Percentiles rank a stretch among this genome's conserved stretches.
Evolutionary conservation across 2,329 filamentous ascomycete genomes (phyloP).

Genomic region (Cadophora sp.): DNA sequence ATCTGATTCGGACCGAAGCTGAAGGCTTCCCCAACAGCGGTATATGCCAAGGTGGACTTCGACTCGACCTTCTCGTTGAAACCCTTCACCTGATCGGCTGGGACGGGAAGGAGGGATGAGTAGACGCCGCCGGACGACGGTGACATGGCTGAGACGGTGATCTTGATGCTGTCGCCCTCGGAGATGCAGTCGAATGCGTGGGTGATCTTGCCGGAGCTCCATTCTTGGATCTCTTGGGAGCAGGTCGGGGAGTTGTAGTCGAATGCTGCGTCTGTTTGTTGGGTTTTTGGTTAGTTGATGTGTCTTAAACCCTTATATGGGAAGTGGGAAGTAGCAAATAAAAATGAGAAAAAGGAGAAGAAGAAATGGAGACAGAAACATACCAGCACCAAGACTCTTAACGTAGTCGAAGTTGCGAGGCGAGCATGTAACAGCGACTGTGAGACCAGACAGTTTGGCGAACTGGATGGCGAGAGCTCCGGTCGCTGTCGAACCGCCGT

Average conservation of each 20-base stretch:
- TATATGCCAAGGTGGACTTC: constrained; percentile 50
- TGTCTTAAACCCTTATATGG: background rate
- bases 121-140: constrained; percentile 47
- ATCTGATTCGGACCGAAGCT: constrained; percentile 31
- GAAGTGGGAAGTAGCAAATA: background rate
- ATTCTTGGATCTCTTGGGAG: constrained; percentile 53
- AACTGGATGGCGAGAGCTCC: constrained; percentile 57
- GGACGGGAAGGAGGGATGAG: constrained; percentile 49
- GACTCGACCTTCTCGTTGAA: constrained; percentile 48
- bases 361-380: constrained; percentile 21
- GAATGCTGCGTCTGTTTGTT: constrained; percentile 46
- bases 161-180: constrained; percentile 45
- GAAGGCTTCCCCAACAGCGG: constrained; percentile 49
- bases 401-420: constrained; percentile 56
- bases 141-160: constrained; percentile 51
- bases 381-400: constrained; percentile 54
- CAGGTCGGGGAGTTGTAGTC: constrained; percentile 56
- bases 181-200: constrained; percentile 58
- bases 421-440: constrained; percentile 55
- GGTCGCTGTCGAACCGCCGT: constrained; percentile 58
- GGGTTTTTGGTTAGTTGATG: background rate
- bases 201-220: constrained; percentile 52
- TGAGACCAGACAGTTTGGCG: constrained; percentile 50
- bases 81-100: constrained; percentile 50
- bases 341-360: no score